phyloP scores from a whole-genome alignment of 805 yeast species.

The Scheffersomyces ergatensis region DNA sequence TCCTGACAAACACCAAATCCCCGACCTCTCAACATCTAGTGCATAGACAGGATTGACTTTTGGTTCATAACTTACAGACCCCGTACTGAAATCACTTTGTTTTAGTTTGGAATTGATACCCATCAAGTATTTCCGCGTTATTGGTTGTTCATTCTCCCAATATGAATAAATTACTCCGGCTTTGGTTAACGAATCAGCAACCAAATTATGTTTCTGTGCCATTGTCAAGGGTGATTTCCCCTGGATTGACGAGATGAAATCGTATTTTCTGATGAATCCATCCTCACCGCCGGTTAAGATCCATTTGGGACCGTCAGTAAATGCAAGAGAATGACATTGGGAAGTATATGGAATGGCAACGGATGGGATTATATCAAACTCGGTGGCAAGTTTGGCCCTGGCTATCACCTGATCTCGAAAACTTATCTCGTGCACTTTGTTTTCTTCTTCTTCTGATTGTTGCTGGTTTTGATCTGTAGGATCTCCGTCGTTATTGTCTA shows the following conservation, averaged over 20 bases:
- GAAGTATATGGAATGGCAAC: constrained; percentile 85
- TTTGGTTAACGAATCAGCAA: constrained; percentile 71
- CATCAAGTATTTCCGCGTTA: constrained; percentile 39
- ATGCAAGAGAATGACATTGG: constrained; percentile 72
- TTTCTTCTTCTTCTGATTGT: background rate
- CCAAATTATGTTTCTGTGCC: constrained; percentile 85
- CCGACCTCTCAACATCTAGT: constrained; percentile 77
- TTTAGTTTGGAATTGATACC: constrained; percentile 34
- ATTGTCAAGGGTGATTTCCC: constrained; percentile 86
- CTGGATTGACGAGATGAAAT: constrained; percentile 78
- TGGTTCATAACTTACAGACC: constrained; percentile 51
- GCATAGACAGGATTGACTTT: constrained; percentile 82
- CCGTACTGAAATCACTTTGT: constrained; percentile 31
- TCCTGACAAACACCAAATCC: constrained; percentile 83
- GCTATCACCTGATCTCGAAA: constrained; percentile 28
- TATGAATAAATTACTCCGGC: constrained; percentile 82
- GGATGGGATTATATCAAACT: constrained; percentile 74
- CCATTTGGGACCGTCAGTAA: constrained; percentile 81
- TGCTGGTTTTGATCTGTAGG: background rate
- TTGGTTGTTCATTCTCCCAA: constrained; percentile 97
- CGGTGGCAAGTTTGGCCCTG: constrained; percentile 50
- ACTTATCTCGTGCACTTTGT: constrained; percentile 5
- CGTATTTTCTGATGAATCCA: constrained; percentile 88
- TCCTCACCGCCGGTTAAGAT: constrained; percentile 94
- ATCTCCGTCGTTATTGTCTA: constrained; percentile 1